Evolutionary conservation across 1,284 basidiomycete species (phyloP).

Genomic region (Fomitopsis pinicola): DNA sequence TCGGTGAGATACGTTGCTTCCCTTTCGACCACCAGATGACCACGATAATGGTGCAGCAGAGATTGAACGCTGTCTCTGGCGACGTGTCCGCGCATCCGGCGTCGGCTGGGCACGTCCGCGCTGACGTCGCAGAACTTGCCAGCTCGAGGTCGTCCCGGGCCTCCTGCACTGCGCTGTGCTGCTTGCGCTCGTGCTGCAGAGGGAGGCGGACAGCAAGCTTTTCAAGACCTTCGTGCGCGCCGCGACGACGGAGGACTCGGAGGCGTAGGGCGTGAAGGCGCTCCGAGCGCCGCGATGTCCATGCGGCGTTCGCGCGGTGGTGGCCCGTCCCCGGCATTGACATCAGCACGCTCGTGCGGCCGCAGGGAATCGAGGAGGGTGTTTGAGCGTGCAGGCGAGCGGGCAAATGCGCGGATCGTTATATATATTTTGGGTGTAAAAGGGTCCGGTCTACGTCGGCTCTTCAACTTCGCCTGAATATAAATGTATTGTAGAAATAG

Average conservation of each 20-base stretch:
- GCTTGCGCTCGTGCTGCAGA: constrained; percentile 83
- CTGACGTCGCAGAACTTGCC: constrained; percentile 94
- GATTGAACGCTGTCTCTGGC: constrained; percentile 95
- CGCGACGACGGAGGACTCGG: constrained; percentile 68
- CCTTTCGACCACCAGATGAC: no score
- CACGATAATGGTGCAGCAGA: constrained; percentile 40
- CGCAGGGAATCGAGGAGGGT: no score
- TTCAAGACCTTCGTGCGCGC: constrained; percentile 94
- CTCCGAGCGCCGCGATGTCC: constrained; percentile 76
- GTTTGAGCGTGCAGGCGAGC: no score
- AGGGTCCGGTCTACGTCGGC: no score
- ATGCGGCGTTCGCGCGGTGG: constrained; percentile 60
- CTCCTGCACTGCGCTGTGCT: constrained; percentile 94
- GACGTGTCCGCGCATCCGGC: constrained; percentile 95
- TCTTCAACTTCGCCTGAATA: no score
- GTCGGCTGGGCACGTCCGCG: constrained; percentile 90
- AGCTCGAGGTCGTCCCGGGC: constrained; percentile 84
- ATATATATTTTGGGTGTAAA: no score
- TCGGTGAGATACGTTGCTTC: no score
- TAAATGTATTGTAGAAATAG: no score
- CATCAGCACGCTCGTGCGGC: no score
- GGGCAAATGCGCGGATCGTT: no score
- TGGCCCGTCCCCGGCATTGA: no score
- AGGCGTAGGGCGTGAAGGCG: constrained; percentile 64
- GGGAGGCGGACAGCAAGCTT: constrained; percentile 92